Evolutionary conservation across 805 yeast genomes (phyloP).

Genomic region (Candida krabiensis): DNA sequence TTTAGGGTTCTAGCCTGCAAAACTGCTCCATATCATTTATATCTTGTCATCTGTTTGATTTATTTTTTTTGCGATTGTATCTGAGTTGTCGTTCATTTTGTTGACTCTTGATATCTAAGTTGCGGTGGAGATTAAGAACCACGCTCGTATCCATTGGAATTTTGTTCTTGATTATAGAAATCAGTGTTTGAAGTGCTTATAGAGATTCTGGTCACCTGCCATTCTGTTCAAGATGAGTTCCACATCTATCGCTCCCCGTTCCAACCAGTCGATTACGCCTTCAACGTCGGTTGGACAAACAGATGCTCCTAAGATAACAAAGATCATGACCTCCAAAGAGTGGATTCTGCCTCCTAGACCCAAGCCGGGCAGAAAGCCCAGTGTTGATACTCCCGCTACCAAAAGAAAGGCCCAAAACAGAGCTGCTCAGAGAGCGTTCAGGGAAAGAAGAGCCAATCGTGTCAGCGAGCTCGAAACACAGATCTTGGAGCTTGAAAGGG

Average conservation of each 20-base stretch:
- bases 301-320: constrained; percentile 35
- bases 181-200: too few species aligned
- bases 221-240: too few species aligned
- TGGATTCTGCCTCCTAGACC: constrained; percentile 66
- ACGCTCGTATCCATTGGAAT: too few species aligned
- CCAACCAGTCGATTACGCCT: constrained; percentile 19
- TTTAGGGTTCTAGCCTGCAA: too few species aligned
- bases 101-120: too few species aligned
- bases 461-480: constrained; percentile 76
- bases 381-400: constrained; percentile 73
- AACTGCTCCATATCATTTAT: too few species aligned
- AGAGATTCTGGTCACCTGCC: too few species aligned
- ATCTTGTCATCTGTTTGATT: not conserved
- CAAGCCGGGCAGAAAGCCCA: constrained; percentile 51
- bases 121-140: too few species aligned
- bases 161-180: too few species aligned
- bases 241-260: constrained; percentile 23
- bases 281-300: constrained; percentile 8
- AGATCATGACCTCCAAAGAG: constrained; percentile 56
- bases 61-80: not conserved
- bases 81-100: too few species aligned
- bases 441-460: constrained; percentile 82
- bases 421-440: constrained; percentile 90
- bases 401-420: constrained; percentile 89
- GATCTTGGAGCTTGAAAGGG: constrained; percentile 65